Percentiles rank a stretch among this genome's conserved stretches.
Evolutionary conservation across 2,329 filamentous ascomycete genomes (phyloP).

Genomic region (Orbilia blumenaviensis): DNA sequence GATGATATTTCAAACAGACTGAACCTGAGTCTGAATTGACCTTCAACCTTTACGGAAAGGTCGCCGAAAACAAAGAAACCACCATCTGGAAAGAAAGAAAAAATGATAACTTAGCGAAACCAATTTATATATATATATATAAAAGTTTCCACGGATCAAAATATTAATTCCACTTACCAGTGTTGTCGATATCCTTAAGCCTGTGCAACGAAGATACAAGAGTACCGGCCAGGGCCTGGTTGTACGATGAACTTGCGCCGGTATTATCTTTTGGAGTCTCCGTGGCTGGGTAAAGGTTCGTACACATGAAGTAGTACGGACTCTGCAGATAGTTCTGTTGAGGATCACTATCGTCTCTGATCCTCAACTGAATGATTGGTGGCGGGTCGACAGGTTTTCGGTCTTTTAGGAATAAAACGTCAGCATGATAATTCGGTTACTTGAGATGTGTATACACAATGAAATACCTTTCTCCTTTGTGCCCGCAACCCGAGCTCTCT

Average conservation of each 20-base stretch:
- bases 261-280: conserved; percentile 61
- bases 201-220: conserved; percentile 82
- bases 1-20: conserved; percentile 75
- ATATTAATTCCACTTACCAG: conserved; percentile 52
- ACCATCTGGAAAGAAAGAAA: conserved; percentile 67
- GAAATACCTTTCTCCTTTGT: conserved; percentile 78
- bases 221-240: conserved; percentile 71
- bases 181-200: conserved; percentile 79
- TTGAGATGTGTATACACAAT: conserved; percentile 36
- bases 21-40: conserved; percentile 77
- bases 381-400: conserved; percentile 89
- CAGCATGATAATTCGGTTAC: conserved; percentile 3
- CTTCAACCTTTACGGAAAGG: conserved; percentile 78
- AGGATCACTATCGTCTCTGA: conserved; percentile 64
- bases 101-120: conserved; percentile 12
- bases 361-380: conserved; percentile 78
- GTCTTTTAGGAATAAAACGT: conserved; percentile 63
- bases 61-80: conserved; percentile 93
- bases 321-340: conserved; percentile 73
- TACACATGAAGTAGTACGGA: conserved; percentile 72
- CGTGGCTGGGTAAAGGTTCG: conserved; percentile 66
- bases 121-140: neutral
- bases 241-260: conserved; percentile 59
- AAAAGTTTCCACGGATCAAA: neutral
- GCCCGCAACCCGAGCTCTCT: conserved; percentile 73